A percentile compares a stretch with the other conserved stretches of the same genome.
These are phyloP conservation scores for Vickermania spadyakhi DNA, from an alignment of 208 protist genomes.

Conservation along the genomic window DNA sequence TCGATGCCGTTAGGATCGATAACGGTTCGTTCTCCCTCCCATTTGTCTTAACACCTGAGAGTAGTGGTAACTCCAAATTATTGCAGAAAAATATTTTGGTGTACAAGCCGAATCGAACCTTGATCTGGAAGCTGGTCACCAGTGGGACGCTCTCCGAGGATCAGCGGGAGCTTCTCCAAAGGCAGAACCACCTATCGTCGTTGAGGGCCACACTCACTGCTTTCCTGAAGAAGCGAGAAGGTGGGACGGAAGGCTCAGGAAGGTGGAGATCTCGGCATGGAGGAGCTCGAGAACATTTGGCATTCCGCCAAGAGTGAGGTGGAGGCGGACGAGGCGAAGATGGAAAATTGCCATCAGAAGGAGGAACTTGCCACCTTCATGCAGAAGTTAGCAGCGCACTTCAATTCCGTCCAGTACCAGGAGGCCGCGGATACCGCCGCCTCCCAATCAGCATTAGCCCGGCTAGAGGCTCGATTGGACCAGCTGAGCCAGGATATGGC, in stretches of 20 bases:
- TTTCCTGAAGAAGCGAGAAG: not conserved
- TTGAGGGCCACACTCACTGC: not conserved
- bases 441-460: not conserved
- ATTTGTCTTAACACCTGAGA: no score
- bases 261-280: not conserved
- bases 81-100: no score
- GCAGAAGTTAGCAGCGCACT: not conserved
- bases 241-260: not conserved
- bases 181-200: not conserved
- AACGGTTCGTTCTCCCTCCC: no score
- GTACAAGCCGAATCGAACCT: no score
- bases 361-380: not conserved
- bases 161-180: not conserved
- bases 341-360: no score
- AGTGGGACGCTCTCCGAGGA: no score
- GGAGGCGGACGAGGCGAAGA: no score
- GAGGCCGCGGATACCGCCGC: not conserved
- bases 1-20: no score
- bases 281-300: not conserved
- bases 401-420: not conserved
- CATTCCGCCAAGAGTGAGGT: not conserved
- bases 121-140: no score
- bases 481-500: no score
- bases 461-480: not conserved
- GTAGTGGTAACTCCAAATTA: no score